phyloP scores from a whole-genome alignment of 805 yeast genomes.

The Vanderwaltozyma polyspora region DNA sequence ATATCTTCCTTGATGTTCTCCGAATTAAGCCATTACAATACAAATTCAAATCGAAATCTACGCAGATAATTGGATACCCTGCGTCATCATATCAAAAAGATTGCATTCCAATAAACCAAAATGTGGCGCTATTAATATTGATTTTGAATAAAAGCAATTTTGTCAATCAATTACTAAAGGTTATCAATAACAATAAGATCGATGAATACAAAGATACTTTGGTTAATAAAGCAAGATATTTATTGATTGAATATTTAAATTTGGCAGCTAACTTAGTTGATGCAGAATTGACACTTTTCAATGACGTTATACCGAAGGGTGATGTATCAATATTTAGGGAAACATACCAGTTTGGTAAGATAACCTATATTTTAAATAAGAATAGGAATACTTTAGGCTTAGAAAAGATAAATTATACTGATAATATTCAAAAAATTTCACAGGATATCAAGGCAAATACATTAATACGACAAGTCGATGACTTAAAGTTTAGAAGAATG shows the following conservation, averaged over 20 bases:
- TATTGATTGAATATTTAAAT: constrained; percentile 51
- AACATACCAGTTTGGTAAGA: constrained; percentile 37
- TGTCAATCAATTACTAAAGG: constrained; percentile 32
- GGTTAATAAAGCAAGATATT: constrained; percentile 47
- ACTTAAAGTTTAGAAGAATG: constrained; percentile 51
- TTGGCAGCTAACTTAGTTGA: constrained; percentile 40
- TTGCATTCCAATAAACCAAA: constrained; percentile 44
- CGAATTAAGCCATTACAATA: constrained; percentile 49
- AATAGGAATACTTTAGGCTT: constrained; percentile 30
- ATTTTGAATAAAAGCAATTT: constrained; percentile 49
- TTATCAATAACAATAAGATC: constrained; percentile 7
- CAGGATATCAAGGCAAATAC: constrained; percentile 16
- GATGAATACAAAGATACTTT: constrained; percentile 30
- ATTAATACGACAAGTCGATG: constrained; percentile 38
- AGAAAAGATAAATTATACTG: constrained; percentile 16
- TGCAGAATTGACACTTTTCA: constrained; percentile 2
- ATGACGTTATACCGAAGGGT: background rate
- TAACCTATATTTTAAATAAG: constrained; percentile 30
- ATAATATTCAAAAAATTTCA: constrained; percentile 15
- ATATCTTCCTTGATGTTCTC: constrained; percentile 58
- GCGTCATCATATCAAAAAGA: constrained; percentile 31
- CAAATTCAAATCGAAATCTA: constrained; percentile 6
- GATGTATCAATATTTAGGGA: background rate
- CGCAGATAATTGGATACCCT: constrained; percentile 5
- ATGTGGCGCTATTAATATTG: constrained; percentile 47